Base-by-base conservation (phyloP, 345 rosid species). In the Pugionium dolabratum region DNA sequence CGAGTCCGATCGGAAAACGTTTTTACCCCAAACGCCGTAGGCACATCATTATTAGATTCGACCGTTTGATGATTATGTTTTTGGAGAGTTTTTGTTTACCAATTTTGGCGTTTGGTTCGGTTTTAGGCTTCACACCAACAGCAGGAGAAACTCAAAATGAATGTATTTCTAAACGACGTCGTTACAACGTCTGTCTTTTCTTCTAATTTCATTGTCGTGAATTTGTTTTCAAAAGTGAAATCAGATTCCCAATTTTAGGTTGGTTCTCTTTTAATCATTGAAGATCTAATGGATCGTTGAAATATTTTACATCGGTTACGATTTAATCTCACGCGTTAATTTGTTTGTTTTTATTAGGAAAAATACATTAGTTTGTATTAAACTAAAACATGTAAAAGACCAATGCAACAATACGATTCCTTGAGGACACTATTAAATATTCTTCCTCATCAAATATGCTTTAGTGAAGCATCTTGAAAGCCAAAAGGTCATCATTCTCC, bases 361-460 rank as follows among this genome's bases (percentile, higher is more conserved):
- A 59, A 32, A 27, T 36, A 56, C 33, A 37, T 49, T 68, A 11
- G 7, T 37, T 59, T 58, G 36, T 49, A 33, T 25, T 4, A 54
- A 45, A 11, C 8, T 57, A 9, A 36, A 47, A 43, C 41, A 58
- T 7, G 61, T 48, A 59, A 2, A 59, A 2, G 71, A 52, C 66
- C 61, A 59, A 52, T 9, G 5, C 46, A 72, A 42, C 40, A 59
- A 34, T 66, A 59, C 62, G 72, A 73, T 42, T 72, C 66, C 41
- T 2, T 9, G 11, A 8, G 56, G 50, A 25, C 53, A 64, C 34
- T 29, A 42, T 11, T n/a, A 58, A 30, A 72, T 50, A 63, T 72
- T 72, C 56, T 35, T 59, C 10, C 36, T 59, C 67, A 44, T 50
- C 66, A 58, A 48, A 64, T 64, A 64, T 72, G 66, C 66, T 35